These are phyloP conservation scores for Voacanga thouarsii DNA, from an alignment of 257 asterid species.

Conservation along the genomic window DNA sequence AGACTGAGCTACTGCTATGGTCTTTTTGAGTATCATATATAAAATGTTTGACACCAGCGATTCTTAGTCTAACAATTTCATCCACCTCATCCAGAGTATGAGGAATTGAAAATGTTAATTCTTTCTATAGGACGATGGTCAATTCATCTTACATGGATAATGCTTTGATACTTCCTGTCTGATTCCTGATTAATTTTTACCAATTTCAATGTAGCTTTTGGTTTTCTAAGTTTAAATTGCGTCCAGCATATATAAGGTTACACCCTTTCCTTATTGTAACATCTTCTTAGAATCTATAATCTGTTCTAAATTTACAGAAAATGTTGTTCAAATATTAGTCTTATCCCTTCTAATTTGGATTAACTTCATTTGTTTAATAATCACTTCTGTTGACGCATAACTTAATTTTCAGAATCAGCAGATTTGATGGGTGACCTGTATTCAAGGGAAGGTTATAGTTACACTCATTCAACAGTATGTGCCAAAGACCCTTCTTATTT, in stretches of 20 bases:
- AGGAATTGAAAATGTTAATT: too few relatives aligned
- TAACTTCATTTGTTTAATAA: background rate
- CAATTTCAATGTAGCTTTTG: background rate
- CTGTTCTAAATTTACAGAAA: too few relatives aligned
- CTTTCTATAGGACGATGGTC: background rate
- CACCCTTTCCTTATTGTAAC: background rate
- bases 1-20: background rate
- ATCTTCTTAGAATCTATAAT: background rate
- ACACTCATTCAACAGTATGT: conserved; percentile 5
- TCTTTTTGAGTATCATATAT: background rate
- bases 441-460: background rate
- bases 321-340: background rate
- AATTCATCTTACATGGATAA: background rate
- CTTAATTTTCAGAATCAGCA: background rate
- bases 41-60: too few relatives aligned
- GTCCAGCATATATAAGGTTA: background rate
- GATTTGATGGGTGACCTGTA: too few relatives aligned
- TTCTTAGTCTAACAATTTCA: too few relatives aligned
- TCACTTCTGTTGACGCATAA: background rate
- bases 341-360: background rate
- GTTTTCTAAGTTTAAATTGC: background rate
- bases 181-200: background rate
- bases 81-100: too few relatives aligned
- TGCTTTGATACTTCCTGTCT: background rate
- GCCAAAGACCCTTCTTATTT: background rate